Conservation (phyloP, 2,329 filamentous ascomycete species). For the Colletotrichum spaethianum region DNA sequence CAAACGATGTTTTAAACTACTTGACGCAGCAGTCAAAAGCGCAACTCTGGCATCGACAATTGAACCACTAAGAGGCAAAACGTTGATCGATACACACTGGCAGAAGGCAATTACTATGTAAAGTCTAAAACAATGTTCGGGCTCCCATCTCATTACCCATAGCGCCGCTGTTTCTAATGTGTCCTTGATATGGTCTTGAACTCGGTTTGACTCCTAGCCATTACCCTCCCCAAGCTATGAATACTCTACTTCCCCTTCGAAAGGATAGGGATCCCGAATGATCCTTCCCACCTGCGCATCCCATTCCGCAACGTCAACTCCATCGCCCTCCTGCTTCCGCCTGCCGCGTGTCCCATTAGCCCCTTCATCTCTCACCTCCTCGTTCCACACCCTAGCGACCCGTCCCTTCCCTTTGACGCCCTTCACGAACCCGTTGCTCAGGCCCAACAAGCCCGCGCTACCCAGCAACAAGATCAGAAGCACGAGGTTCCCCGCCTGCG, state of each 20-base stretch:
- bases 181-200: not conserved
- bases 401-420: constrained; percentile 67
- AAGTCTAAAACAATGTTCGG: no score
- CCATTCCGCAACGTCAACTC: constrained; percentile 3
- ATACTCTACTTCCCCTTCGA: constrained; percentile 25
- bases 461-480: constrained; percentile 65
- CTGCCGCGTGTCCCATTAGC: not conserved
- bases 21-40: no score
- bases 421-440: constrained; percentile 66
- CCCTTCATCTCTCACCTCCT: constrained; percentile 6
- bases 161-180: not conserved
- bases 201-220: not conserved
- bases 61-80: no score
- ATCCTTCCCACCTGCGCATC: constrained; percentile 26
- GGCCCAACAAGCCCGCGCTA: constrained; percentile 67
- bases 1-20: no score
- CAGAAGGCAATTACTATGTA: no score
- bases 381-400: constrained; percentile 50
- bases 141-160: no score
- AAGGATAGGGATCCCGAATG: constrained; percentile 23
- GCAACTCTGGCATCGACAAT: no score
- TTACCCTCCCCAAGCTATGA: not conserved
- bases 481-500: constrained; percentile 65
- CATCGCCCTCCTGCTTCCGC: not conserved
- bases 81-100: no score